Conservation (phyloP, 257 asterid genomes). For the Solanum chaucha region DNA sequence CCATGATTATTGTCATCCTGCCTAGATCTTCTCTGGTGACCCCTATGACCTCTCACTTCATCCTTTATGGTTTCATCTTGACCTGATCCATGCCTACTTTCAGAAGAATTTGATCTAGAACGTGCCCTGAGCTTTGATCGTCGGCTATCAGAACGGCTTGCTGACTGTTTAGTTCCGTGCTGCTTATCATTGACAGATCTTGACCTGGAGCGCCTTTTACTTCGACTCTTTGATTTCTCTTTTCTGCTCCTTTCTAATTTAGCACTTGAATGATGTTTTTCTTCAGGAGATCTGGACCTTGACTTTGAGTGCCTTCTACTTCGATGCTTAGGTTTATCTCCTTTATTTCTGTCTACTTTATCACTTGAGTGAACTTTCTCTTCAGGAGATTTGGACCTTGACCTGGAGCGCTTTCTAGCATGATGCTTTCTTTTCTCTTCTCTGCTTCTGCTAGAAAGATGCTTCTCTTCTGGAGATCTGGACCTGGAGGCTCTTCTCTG, state of each 20-base stretch:
- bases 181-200: constrained; percentile 17
- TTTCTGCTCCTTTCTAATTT: constrained; percentile 30
- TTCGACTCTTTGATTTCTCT: constrained; percentile 41
- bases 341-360: constrained; percentile 29
- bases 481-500: constrained; percentile 51
- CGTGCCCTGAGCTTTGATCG: constrained; percentile 48
- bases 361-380: constrained; percentile 30
- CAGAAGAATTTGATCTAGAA: constrained; percentile 49
- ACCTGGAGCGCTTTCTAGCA: constrained; percentile 40
- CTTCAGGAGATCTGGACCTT: constrained; percentile 38
- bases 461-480: constrained; percentile 48
- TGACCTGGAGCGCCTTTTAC: constrained; percentile 36
- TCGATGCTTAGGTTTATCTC: constrained; percentile 35
- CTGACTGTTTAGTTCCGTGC: constrained; percentile 20
- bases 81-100: constrained; percentile 24
- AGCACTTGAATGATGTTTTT: constrained; percentile 24
- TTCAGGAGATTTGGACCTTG: constrained; percentile 55
- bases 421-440: constrained; percentile 43
- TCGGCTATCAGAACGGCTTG: constrained; percentile 33
- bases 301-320: constrained; percentile 44
- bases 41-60: constrained; percentile 27
- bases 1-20: constrained; percentile 6
- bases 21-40: constrained; percentile 1
- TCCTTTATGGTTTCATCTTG: constrained; percentile 26
- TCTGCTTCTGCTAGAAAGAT: constrained; percentile 34